phyloP scores from a whole-genome alignment of 83 land plant genomes.

The Thuja plicata region DNA sequence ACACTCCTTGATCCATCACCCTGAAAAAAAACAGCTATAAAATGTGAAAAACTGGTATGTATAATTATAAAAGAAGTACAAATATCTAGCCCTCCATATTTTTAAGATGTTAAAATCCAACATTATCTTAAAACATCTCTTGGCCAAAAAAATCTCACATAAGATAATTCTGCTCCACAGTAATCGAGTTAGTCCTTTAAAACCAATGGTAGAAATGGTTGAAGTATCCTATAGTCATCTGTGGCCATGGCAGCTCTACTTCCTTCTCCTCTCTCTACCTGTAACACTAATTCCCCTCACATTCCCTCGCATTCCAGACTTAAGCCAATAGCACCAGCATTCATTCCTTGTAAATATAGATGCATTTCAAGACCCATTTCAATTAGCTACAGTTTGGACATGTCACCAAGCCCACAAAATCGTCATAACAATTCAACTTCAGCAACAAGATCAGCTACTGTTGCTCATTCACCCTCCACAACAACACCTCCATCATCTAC shows the following conservation, averaged over 20 bases:
- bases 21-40: too few relatives aligned
- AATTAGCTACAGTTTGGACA: neutral
- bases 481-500: neutral
- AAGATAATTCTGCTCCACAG: neutral
- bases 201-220: neutral
- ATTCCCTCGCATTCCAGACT: neutral
- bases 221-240: neutral
- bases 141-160: neutral
- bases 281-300: neutral
- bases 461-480: neutral
- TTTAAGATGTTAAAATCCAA: neutral
- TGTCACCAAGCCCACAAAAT: neutral
- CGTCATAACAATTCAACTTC: neutral
- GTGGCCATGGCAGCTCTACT: neutral
- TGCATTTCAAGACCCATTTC: neutral
- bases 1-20: too few relatives aligned
- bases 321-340: neutral
- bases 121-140: neutral
- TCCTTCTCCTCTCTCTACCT: neutral
- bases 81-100: neutral
- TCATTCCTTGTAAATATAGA: neutral
- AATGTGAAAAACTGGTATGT: too few relatives aligned
- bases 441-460: neutral
- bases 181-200: neutral
- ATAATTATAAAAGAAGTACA: neutral